Percentiles rank a stretch among this genome's conserved stretches.
Evolutionary conservation across 169 alveolate genomes (phyloP).

Genomic region (Eimeria praecox): DNA sequence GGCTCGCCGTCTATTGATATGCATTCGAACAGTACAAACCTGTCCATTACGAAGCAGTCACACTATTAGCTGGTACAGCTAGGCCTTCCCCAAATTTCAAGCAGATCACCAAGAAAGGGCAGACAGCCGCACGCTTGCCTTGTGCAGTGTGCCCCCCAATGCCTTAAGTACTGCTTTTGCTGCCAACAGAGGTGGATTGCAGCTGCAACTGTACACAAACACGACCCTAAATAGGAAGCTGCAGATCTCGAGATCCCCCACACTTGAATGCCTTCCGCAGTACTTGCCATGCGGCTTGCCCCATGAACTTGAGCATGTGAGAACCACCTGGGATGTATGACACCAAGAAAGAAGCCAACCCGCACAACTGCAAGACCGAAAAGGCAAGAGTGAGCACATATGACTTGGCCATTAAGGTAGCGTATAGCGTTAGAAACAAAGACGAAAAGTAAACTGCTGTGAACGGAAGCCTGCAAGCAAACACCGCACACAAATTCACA

Average conservation of each 20-base stretch:
- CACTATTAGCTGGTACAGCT: slow-evolving; percentile 32
- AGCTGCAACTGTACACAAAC: slow-evolving; percentile 10
- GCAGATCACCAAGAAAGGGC: background rate
- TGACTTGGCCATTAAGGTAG: slow-evolving; percentile 85
- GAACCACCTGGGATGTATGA: slow-evolving; percentile 88
- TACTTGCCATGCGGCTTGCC: slow-evolving; percentile 80
- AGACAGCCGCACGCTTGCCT: slow-evolving; percentile 22
- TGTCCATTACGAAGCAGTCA: background rate
- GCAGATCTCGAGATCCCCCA: slow-evolving; percentile 78
- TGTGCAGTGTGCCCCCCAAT: slow-evolving; percentile 1
- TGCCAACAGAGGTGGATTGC: slow-evolving; percentile 3
- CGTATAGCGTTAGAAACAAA: slow-evolving; percentile 85
- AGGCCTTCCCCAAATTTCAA: slow-evolving; percentile 9
- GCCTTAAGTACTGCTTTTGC: background rate
- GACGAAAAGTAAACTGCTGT: slow-evolving; percentile 85
- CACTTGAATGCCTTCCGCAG: slow-evolving; percentile 77
- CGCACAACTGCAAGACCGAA: slow-evolving; percentile 85
- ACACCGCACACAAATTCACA: background rate
- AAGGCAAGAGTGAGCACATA: slow-evolving; percentile 85
- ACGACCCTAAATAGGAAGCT: slow-evolving; percentile 66
- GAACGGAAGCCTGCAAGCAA: slow-evolving; percentile 84
- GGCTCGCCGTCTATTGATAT: slow-evolving; percentile 29
- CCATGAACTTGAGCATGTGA: slow-evolving; percentile 82
- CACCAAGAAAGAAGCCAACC: slow-evolving; percentile 85
- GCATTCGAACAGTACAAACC: slow-evolving; percentile 12